Percentiles rank a stretch among this genome's conserved stretches.
Evolutionary conservation across 164 flowering plant genomes (phyloP).

Genomic region (Liquidambar formosana): DNA sequence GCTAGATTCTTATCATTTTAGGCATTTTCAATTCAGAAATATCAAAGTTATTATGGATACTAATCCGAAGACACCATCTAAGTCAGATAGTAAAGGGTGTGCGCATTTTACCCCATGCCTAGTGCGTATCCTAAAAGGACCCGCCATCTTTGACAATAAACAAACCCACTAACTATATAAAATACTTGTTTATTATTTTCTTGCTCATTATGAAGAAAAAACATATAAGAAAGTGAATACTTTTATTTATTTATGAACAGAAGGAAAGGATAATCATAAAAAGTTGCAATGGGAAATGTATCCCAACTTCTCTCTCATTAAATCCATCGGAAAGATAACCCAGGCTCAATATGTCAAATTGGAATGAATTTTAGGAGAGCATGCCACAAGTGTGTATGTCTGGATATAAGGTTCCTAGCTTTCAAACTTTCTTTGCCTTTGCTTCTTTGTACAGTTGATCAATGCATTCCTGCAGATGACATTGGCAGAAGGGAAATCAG

Average conservation of each 20-base stretch:
- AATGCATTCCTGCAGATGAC: constrained; percentile 47
- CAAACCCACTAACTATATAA: too few species aligned
- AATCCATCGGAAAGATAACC: background rate
- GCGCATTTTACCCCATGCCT: too few species aligned
- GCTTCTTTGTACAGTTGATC: constrained; percentile 68
- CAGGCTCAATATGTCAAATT: background rate
- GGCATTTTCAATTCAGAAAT: too few species aligned
- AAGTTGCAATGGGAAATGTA: background rate
- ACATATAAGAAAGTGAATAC: too few species aligned
- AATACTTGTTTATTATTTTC: too few species aligned
- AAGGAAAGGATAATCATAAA: background rate
- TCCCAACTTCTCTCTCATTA: background rate
- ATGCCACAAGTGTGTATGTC: background rate
- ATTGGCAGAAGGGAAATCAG: background rate
- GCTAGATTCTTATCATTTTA: too few species aligned
- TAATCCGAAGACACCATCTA: too few species aligned
- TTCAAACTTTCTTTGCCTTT: constrained; percentile 49
- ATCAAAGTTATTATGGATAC: too few species aligned
- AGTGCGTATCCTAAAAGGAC: too few species aligned
- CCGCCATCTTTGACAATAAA: too few species aligned
- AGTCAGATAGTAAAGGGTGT: too few species aligned
- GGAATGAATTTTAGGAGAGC: background rate
- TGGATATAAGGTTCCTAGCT: background rate
- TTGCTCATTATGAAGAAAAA: too few species aligned
- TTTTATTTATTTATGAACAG: background rate